These are phyloP conservation scores for Gryganskiella cystojenkinii DNA, from an alignment of 192 early-diverging fungal genomes.

Conservation along the genomic window DNA sequence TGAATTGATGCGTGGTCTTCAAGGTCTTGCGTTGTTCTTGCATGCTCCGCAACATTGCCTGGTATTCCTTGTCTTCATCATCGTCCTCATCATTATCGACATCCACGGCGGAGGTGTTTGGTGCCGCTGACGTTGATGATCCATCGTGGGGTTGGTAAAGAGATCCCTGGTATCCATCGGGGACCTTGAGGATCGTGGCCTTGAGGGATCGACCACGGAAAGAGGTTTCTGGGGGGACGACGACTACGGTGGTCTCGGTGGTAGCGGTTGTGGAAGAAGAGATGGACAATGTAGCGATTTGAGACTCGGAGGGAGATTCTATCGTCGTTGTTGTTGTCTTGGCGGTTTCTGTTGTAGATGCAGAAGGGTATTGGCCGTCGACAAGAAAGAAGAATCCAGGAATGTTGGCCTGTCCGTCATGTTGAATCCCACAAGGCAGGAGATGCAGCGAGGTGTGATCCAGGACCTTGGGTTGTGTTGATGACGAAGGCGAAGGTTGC, in stretches of 20 bases:
- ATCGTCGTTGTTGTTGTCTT: constrained; percentile 2
- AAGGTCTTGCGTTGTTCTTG: constrained; percentile 38
- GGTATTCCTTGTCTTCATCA: constrained; percentile 34
- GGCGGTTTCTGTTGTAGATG: not conserved
- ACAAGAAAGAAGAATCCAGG: constrained; percentile 42
- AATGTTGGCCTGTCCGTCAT: constrained; percentile 47
- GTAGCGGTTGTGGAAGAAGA: not conserved
- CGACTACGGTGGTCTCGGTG: not conserved
- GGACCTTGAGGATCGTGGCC: constrained; percentile 25
- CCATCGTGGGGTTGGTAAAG: constrained; percentile 28
- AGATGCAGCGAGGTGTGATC: constrained; percentile 38
- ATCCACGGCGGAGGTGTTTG: not conserved
- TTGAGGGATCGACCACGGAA: constrained; percentile 48
- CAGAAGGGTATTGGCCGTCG: constrained; percentile 29
- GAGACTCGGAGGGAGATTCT: not conserved
- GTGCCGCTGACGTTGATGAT: not conserved
- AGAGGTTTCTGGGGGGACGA: constrained; percentile 21
- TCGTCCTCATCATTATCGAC: not conserved
- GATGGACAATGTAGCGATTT: not conserved
- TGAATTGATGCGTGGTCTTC: constrained; percentile 27
- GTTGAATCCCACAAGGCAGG: constrained; percentile 45
- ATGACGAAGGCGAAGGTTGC: constrained; percentile 10
- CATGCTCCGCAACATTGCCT: constrained; percentile 44
- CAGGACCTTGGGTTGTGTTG: not conserved
- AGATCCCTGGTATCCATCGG: constrained; percentile 25